phyloP scores from a whole-genome alignment of 495 filamentous ascomycete species.

The Amniculicola lignicola region DNA sequence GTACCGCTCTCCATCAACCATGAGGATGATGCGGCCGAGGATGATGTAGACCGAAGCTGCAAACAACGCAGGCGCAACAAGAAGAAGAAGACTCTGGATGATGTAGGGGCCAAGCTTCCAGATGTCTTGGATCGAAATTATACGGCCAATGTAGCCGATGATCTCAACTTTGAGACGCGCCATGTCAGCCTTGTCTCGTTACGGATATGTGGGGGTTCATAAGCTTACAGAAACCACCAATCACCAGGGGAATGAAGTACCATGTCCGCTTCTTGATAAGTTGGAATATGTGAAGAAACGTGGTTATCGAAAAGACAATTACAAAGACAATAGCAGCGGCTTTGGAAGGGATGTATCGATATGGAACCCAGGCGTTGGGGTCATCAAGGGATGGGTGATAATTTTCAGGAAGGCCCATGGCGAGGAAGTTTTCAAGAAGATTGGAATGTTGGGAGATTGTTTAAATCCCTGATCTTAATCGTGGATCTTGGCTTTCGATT shows the following conservation, averaged over 20 bases:
- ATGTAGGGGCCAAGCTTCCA: constrained; percentile 37
- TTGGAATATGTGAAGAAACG: constrained; percentile 47
- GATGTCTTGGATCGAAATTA: constrained; percentile 17
- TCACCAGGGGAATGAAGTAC: constrained; percentile 56
- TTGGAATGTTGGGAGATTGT: background rate
- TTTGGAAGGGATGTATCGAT: constrained; percentile 52
- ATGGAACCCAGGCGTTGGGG: constrained; percentile 27
- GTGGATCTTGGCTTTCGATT: too few relatives aligned
- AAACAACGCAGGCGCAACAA: constrained; percentile 46
- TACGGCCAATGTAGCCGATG: constrained; percentile 47
- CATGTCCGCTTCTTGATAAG: constrained; percentile 47
- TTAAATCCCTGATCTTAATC: too few relatives aligned
- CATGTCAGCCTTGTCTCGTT: background rate
- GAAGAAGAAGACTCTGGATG: constrained; percentile 40
- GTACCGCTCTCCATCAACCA: constrained; percentile 46
- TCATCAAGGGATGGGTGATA: constrained; percentile 6
- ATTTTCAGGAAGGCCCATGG: background rate
- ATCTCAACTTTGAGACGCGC: constrained; percentile 48
- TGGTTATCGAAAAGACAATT: constrained; percentile 48
- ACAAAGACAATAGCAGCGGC: constrained; percentile 51
- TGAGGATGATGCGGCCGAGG: constrained; percentile 42
- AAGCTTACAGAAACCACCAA: constrained; percentile 54
- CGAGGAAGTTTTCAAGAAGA: too few relatives aligned
- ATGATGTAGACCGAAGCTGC: constrained; percentile 48
- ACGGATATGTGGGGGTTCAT: background rate